These are phyloP conservation scores for Neofusicoccum cordaticola DNA, from an alignment of 2,329 filamentous ascomycete species.

Conservation along the genomic window DNA sequence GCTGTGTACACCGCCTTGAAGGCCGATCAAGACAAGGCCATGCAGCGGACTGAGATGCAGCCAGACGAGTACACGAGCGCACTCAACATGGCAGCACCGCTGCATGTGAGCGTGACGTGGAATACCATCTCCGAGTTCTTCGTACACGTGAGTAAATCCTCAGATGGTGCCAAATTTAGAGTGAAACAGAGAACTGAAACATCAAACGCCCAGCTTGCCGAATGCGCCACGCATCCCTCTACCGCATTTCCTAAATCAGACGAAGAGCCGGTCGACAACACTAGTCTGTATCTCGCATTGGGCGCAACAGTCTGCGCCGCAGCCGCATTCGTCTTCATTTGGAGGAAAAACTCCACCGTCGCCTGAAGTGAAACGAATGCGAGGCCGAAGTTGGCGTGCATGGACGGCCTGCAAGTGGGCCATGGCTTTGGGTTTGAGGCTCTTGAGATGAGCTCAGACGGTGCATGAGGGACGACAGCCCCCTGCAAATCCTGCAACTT, in stretches of 20 bases:
- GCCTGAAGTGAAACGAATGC: not conserved
- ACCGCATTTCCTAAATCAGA: conserved; percentile 86
- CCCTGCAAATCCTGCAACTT: not conserved
- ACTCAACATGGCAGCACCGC: conserved; percentile 82
- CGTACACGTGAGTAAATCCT: conserved; percentile 54
- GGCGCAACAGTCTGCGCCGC: conserved; percentile 65
- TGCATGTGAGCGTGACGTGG: conserved; percentile 96
- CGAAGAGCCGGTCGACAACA: conserved; percentile 79
- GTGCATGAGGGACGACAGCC: not conserved
- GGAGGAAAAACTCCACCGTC: conserved; percentile 45
- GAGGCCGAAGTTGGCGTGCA: not conserved
- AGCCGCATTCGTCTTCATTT: conserved; percentile 59
- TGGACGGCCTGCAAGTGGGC: not conserved
- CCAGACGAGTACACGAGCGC: conserved; percentile 86
- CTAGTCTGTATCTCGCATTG: conserved; percentile 79
- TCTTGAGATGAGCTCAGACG: conserved; percentile 2
- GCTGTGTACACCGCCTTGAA: conserved; percentile 92
- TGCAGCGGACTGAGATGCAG: conserved; percentile 83
- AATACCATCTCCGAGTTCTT: conserved; percentile 91
- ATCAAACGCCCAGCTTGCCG: conserved; percentile 60
- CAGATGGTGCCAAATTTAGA: conserved; percentile 25
- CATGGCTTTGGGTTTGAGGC: not conserved
- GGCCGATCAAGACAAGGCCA: conserved; percentile 93
- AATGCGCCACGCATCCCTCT: conserved; percentile 85
- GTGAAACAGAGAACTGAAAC: conserved; percentile 1